Percentiles rank a stretch among this genome's conserved stretches.
Evolutionary conservation across 1,284 basidiomycete genomes (phyloP).

Genomic region (Moniliophthora roreri): DNA sequence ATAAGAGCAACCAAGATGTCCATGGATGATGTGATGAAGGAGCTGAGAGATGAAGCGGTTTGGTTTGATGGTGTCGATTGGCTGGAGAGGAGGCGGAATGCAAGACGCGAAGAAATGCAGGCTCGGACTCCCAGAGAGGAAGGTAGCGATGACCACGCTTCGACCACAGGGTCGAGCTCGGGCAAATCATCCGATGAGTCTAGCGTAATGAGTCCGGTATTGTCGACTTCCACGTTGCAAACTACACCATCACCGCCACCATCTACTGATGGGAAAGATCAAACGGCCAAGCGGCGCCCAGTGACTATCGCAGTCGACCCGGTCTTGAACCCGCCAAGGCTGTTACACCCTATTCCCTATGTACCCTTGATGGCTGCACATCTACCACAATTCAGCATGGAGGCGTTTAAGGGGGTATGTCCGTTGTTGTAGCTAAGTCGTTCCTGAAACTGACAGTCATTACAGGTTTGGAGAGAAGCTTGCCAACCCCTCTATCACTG

Average conservation of each 20-base stretch:
- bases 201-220: conserved; percentile 66
- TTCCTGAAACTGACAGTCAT: background rate
- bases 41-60: conserved; percentile 55
- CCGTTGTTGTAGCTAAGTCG: background rate
- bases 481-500: conserved; percentile 71
- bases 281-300: conserved; percentile 26
- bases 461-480: conserved; percentile 70
- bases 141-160: conserved; percentile 44
- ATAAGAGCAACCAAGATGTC: conserved; percentile 51
- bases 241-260: conserved; percentile 76
- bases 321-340: conserved; percentile 52
- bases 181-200: conserved; percentile 37
- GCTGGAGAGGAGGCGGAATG: conserved; percentile 44
- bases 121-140: conserved; percentile 28
- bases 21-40: conserved; percentile 56
- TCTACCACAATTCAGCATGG: conserved; percentile 59
- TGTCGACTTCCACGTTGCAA: conserved; percentile 71
- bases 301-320: conserved; percentile 55
- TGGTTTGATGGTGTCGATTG: conserved; percentile 68
- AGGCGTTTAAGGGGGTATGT: conserved; percentile 58
- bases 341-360: conserved; percentile 65
- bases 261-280: conserved; percentile 25
- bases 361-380: conserved; percentile 60
- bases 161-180: conserved; percentile 35
- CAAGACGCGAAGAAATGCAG: conserved; percentile 22